Evolutionary conservation across 257 asterid genomes (phyloP), one percentile per base, ranked within the genome.

Genomic region (Solanum gracilifrons): DNA sequence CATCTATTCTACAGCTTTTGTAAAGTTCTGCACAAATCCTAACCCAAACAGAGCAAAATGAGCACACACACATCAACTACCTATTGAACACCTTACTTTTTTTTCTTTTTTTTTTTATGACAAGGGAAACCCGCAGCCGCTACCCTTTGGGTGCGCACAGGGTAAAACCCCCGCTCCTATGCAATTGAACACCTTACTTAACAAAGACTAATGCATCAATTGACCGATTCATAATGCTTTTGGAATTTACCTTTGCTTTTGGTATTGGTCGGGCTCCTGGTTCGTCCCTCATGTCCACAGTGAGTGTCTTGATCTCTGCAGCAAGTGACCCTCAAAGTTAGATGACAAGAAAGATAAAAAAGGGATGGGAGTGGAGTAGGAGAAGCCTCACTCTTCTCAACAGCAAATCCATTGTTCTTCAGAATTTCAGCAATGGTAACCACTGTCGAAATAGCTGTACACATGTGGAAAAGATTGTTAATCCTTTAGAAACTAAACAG

Each of bases 391-490:
- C 98, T 95, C 83, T 88, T 95, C 89, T 94, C 95, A 89, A 93
- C 90, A 11, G 95, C 97, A 68, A 94, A 93, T 55, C 97, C 97
- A 75, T 91, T 91, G 94, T 95, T 93, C 94, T 95, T 95, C 20
- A 95, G 69, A 86, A 95, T 95, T 89, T 95, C 98, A 39, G 96
- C 96, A 86, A 95, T 90, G 23, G 94, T 92, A 55, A 95, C 98
- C 83, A 94, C 98, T 74, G 96, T 93, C 13, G 96, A 91, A 79
- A 94, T 94, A 69, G 98, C 95, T 93, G 94, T 62, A 88, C 31
- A 77, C 86, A 89, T 72, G 3, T 29, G 69, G 41, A 12, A 69
- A 89, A 20, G 29, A 29, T 43, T n/a, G 71, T 86, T 86, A 58
- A 83, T 31, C 16, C 80, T 64, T 37, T 15, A 41, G 39, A 83